Conservation (phyloP, 495 filamentous ascomycete genomes). For the Cenococcum geophilum region DNA sequence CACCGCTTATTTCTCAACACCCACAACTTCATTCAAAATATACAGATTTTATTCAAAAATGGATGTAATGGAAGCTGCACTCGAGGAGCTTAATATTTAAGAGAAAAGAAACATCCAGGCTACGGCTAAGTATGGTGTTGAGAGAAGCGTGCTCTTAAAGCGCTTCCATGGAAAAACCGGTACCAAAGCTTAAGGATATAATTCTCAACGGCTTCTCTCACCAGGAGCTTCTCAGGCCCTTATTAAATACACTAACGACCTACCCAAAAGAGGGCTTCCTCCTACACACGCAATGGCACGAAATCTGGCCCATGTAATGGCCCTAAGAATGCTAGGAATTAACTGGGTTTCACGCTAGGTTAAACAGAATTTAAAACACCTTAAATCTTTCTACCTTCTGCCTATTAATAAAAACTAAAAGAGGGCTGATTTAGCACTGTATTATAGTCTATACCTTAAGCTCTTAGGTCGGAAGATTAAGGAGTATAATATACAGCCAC, state of each 20-base stretch:
- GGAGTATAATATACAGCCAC: too few relatives aligned
- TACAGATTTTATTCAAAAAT: neutral
- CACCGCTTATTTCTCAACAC: neutral
- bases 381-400: neutral
- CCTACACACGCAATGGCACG: neutral
- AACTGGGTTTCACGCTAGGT: neutral
- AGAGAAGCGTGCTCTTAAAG: slow-evolving; percentile 1
- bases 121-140: neutral
- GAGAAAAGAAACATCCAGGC: neutral
- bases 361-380: neutral
- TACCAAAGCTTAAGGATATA: slow-evolving; percentile 1
- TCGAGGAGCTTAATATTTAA: neutral
- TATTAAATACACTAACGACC: slow-evolving; percentile 4
- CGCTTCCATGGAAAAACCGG: slow-evolving; percentile 1
- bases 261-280: neutral
- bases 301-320: neutral
- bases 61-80: slow-evolving; percentile 1
- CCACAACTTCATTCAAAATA: neutral
- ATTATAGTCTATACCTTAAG: slow-evolving; percentile 1
- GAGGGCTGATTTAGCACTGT: neutral
- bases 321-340: neutral
- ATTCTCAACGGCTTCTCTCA: slow-evolving; percentile 1
- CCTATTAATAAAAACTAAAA: neutral
- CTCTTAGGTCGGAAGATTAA: too few relatives aligned
- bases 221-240: neutral